Evolutionary conservation across 768 basidiomycete genomes (phyloP).

Genomic region (Suillus subluteus): DNA sequence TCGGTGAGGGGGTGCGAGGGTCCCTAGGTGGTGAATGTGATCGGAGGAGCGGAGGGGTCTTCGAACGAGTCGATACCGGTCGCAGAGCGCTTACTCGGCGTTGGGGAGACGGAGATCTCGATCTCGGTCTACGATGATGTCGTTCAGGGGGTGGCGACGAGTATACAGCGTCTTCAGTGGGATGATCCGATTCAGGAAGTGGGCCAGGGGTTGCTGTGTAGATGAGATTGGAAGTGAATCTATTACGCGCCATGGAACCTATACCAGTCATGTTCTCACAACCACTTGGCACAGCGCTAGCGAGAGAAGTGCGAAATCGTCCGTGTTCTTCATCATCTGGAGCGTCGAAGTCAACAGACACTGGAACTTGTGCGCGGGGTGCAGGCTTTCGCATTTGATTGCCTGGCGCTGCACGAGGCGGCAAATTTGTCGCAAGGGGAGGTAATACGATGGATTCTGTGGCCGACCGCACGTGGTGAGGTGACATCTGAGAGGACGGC

Average conservation of each 20-base stretch:
- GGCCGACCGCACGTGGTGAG: slow-evolving; percentile 38
- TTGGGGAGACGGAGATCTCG: slow-evolving; percentile 31
- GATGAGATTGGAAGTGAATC: slow-evolving; percentile 26
- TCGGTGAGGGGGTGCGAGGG: slow-evolving; percentile 26
- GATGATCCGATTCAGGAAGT: slow-evolving; percentile 15
- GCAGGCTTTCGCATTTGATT: slow-evolving; percentile 61
- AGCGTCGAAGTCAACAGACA: slow-evolving; percentile 52
- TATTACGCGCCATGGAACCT: slow-evolving; percentile 43
- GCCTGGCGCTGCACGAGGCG: slow-evolving; percentile 34
- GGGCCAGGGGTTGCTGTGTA: slow-evolving; percentile 19
- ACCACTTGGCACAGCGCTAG: slow-evolving; percentile 55
- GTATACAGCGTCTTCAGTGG: slow-evolving; percentile 22
- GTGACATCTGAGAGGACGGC: slow-evolving; percentile 14
- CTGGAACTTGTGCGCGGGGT: slow-evolving; percentile 64
- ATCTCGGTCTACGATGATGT: slow-evolving; percentile 15
- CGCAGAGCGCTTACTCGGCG: slow-evolving; percentile 31
- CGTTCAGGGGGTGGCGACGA: slow-evolving; percentile 21
- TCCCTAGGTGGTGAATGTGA: slow-evolving; percentile 31
- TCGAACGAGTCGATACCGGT: slow-evolving; percentile 40
- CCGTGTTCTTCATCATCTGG: slow-evolving; percentile 36
- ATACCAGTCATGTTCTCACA: slow-evolving; percentile 71
- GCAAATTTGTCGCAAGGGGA: slow-evolving; percentile 20
- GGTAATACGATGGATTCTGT: slow-evolving; percentile 36
- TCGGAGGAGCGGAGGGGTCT: slow-evolving; percentile 43
- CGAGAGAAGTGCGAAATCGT: slow-evolving; percentile 47